Evolutionary conservation across 2,329 filamentous ascomycete species (phyloP).

Genomic region (Pseudocercospora fijiensis): DNA sequence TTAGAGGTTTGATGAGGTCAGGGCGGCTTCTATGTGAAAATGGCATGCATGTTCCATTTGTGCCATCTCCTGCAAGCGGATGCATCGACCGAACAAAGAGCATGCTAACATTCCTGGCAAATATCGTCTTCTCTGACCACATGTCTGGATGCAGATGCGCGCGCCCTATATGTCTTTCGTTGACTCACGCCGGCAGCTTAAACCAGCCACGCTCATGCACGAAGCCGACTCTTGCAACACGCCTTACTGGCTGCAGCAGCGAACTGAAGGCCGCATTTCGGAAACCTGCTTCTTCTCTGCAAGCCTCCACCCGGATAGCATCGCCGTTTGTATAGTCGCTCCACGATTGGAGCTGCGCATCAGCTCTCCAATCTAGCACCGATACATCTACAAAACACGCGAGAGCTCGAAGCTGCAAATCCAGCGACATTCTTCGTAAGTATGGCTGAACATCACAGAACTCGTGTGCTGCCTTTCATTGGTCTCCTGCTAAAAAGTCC

Average conservation of each 20-base stretch:
- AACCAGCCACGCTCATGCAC: not conserved
- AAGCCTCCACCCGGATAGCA: not conserved
- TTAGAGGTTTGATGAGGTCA: not conserved
- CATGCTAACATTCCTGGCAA: not conserved
- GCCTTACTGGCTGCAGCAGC: not conserved
- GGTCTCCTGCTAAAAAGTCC: not conserved
- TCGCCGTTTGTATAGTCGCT: not conserved
- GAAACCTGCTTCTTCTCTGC: not conserved
- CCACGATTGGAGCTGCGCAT: not conserved
- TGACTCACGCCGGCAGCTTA: not conserved
- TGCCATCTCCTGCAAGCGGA: not conserved
- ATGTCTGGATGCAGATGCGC: not conserved
- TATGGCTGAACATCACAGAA: not conserved
- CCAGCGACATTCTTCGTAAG: not conserved
- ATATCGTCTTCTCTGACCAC: not conserved
- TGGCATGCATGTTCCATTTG: slow-evolving; percentile 5
- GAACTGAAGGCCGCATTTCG: not conserved
- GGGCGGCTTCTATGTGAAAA: not conserved
- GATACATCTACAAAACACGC: not conserved
- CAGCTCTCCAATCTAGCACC: not conserved
- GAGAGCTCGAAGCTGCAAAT: not conserved
- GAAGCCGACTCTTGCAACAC: not conserved
- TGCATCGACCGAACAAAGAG: not conserved
- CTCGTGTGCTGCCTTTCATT: not conserved
- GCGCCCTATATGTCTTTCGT: not conserved